Evolutionary conservation across 192 early-diverging fungal species (phyloP), one percentile per base, ranked within the genome.

Genomic region (Haplosporangium gracile): DNA sequence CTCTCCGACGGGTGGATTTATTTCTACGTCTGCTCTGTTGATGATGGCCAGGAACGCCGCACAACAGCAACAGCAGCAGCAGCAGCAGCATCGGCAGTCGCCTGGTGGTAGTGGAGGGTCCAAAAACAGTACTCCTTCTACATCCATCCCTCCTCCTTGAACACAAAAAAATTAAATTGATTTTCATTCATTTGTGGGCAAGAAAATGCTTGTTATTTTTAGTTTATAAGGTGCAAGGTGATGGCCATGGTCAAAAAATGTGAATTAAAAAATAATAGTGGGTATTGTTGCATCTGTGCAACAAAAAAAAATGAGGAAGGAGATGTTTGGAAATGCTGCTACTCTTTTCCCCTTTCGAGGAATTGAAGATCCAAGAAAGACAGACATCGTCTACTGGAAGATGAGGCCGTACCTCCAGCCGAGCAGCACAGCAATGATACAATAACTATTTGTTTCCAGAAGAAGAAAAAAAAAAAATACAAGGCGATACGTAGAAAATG

Each of bases 31-130:
- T 18, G 72, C 79, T 0, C 36, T 86, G 71, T 72, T 86, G 5
- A 77, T 77, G 75, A 81, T 81, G 84, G 84, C 84, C 39, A 71
- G 72, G 20, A 29, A 74, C 13, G 77, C 77, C 43, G 78, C 78
- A 22, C 79, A 81, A 26, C 55, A 57, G 24, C 36, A 36, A 24
- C 57, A 60, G n/a, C 24, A 24, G 8, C 57, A 60, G 29, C 57
- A 60, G 60, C 60, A 65, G 60, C 60, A 65, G 55, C 22, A 57
- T 4, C 32, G 29, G 49, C 49, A 51, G 60, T 65, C 60, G 26
- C 60, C 60, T 65, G 60, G 60, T 65, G 57, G 10, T 13, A 47
- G 51, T 1, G 60, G 49, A 20, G 49, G 49, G 0, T 18, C 49
- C 20, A 51, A 51, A 20, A 51, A 18, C 49, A 51, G 60, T 11